Conservation (phyloP, 495 filamentous ascomycete species). For the Pseudoneurospora amorphoporcata region DNA sequence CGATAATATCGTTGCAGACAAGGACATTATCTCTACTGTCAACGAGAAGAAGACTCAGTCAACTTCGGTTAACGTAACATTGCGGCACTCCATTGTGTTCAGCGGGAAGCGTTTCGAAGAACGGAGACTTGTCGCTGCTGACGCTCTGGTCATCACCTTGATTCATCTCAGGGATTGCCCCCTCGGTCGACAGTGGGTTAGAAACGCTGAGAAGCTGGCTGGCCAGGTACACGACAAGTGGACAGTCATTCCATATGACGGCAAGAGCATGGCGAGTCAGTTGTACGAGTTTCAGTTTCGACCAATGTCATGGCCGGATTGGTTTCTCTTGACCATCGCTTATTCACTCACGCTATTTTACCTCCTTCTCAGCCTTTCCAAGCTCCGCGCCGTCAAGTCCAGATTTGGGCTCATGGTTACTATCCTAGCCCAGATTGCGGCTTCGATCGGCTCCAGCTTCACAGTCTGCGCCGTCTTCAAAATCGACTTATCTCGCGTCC, state of each 20-base stretch:
- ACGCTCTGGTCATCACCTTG: conserved; percentile 64
- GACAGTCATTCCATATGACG: conserved; percentile 50
- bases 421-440: conserved; percentile 51
- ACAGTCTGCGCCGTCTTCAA: conserved; percentile 52
- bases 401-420: conserved; percentile 55
- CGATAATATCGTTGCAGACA: conserved; percentile 42
- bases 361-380: conserved; percentile 46
- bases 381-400: conserved; percentile 57
- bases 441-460: conserved; percentile 58
- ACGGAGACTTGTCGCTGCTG: conserved; percentile 49
- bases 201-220: conserved; percentile 38
- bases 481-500: conserved; percentile 50
- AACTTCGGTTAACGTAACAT: conserved; percentile 55
- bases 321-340: conserved; percentile 45
- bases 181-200: conserved; percentile 49
- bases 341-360: conserved; percentile 50
- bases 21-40: conserved; percentile 52
- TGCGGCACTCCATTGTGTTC: conserved; percentile 64
- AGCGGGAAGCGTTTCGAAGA: conserved; percentile 60
- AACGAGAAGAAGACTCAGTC: conserved; percentile 42
- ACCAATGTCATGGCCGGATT: conserved; percentile 51
- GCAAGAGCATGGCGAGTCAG: conserved; percentile 37
- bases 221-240: conserved; percentile 34
- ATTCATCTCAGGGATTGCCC: conserved; percentile 51
- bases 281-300: conserved; percentile 66